Base-by-base conservation (phyloP, 2,329 filamentous ascomycete species). In the Didymella arachidicola region DNA sequence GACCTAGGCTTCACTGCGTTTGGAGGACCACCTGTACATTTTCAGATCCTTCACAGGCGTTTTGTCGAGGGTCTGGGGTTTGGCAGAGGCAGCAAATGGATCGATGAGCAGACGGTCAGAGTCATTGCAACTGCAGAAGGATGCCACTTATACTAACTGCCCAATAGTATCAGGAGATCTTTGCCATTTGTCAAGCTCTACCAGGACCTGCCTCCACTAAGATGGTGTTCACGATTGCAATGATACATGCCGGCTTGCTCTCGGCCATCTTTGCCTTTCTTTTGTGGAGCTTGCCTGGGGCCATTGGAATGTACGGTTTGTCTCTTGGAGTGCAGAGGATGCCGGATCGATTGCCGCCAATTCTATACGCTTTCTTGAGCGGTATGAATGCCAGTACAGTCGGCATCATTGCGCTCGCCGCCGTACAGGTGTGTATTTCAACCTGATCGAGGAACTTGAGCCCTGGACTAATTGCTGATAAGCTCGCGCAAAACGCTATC, bases 351-450 rank as follows among this genome's bases (percentile, higher is more conserved):
- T 80, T 92, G 0, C 89, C 89, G 0, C 70, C 77, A 0, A 81
- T 85, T 0, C 89, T 86, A 0, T 92, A 91, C 66, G 88, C 89
- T 0, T 79, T 92, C 0, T 79, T 93, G 0, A 90, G 87, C 0
- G 90, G 90, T 0, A 80, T 93, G 5, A 92, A 92, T 67, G 84
- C 89, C 0, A 85, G 88, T 0, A 90, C 88, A 0, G 89, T 92
- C 0, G 90, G 90, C 0, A 85, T 92, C 27, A 86, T 92, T 54
- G 86, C 88, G 0, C 77, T 92, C 0, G 89, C 90, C 1, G 89
- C 88, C 0, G 86, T 91, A 18, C 78, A 80, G 65, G 57, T 56
- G 48, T 7, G 52, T 49, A 8, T 19, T 4, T 43, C 14, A 6
- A n/a, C 3, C 3, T 12, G n/a, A 4, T 2, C 7, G 2, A 25